These are phyloP conservation scores for Scleromitrula shiraiana DNA, from an alignment of 2,329 filamentous ascomycete genomes.

Conservation along the genomic window DNA sequence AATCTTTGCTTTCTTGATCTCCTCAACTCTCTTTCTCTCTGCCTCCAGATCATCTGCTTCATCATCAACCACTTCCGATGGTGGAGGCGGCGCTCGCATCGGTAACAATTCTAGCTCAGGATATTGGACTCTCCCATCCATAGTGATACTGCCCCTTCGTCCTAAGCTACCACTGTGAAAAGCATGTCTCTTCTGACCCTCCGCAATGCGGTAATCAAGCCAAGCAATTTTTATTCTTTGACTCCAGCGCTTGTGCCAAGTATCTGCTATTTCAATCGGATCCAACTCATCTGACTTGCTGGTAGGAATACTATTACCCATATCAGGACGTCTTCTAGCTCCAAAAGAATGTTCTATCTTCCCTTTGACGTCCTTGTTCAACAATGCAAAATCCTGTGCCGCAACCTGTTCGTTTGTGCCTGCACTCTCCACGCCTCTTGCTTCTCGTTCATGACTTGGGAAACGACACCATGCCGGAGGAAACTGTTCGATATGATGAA, in stretches of 20 bases:
- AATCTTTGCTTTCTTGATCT: background rate
- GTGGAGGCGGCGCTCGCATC: slow-evolving; percentile 10
- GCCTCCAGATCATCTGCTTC: slow-evolving; percentile 7
- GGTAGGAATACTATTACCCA: background rate
- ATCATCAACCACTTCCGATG: slow-evolving; percentile 9
- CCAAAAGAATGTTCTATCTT: slow-evolving; percentile 18
- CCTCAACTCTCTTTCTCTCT: slow-evolving; percentile 13
- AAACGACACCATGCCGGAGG: slow-evolving; percentile 25
- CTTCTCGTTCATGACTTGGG: slow-evolving; percentile 22
- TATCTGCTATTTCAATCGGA: slow-evolving; percentile 1
- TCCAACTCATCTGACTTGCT: background rate
- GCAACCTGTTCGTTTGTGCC: slow-evolving; percentile 14
- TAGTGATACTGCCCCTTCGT: slow-evolving; percentile 20
- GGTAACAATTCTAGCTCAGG: slow-evolving; percentile 26
- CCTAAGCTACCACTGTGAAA: slow-evolving; percentile 12
- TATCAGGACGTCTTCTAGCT: slow-evolving; percentile 8
- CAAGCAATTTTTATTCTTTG: background rate
- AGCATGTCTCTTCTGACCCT: background rate
- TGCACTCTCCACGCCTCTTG: slow-evolving; percentile 17
- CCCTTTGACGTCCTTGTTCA: slow-evolving; percentile 16
- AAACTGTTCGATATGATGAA: slow-evolving; percentile 11
- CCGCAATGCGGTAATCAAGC: slow-evolving; percentile 3
- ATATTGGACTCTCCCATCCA: slow-evolving; percentile 21
- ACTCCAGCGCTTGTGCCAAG: slow-evolving; percentile 3
- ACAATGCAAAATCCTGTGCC: slow-evolving; percentile 13